Percentiles rank a stretch among this genome's conserved stretches.
phyloP scores from a whole-genome alignment of 2,329 filamentous ascomycete species.

The Sclerotinia nivalis region DNA sequence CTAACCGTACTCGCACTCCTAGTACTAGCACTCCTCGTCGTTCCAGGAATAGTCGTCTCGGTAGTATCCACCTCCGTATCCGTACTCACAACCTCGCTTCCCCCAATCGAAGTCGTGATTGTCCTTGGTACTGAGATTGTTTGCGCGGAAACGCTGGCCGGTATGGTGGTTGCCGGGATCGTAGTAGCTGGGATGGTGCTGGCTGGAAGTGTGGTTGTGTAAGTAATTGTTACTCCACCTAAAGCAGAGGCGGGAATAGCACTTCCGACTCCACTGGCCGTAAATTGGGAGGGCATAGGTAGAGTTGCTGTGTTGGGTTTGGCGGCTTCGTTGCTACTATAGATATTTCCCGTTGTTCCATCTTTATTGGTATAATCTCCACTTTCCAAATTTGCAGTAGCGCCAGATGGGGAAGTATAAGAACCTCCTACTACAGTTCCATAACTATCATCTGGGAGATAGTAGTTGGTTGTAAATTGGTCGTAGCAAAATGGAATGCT shows the following conservation, averaged over 20 bases:
- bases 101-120: neutral
- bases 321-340: conserved; percentile 41
- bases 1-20: conserved; percentile 20
- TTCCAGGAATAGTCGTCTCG: conserved; percentile 30
- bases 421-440: conserved; percentile 49
- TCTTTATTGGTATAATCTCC: conserved; percentile 47
- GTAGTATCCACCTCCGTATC: neutral
- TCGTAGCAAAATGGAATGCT: conserved; percentile 54
- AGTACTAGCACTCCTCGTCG: conserved; percentile 22
- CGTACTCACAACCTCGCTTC: neutral
- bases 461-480: conserved; percentile 53
- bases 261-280: conserved; percentile 48
- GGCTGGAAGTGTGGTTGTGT: conserved; percentile 31
- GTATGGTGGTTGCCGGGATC: conserved; percentile 19
- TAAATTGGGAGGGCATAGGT: conserved; percentile 48
- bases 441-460: conserved; percentile 49
- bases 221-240: conserved; percentile 44
- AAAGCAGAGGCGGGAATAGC: conserved; percentile 49
- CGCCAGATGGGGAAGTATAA: conserved; percentile 44
- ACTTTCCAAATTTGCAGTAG: conserved; percentile 47
- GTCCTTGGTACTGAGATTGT: conserved; percentile 5
- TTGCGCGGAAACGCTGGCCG: neutral
- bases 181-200: conserved; percentile 32
- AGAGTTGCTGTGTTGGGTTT: conserved; percentile 49
- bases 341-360: conserved; percentile 49